Evolutionary conservation across 495 filamentous ascomycete species (phyloP), one percentile per base, ranked within the genome.

Genomic region (Neurospora discreta): DNA sequence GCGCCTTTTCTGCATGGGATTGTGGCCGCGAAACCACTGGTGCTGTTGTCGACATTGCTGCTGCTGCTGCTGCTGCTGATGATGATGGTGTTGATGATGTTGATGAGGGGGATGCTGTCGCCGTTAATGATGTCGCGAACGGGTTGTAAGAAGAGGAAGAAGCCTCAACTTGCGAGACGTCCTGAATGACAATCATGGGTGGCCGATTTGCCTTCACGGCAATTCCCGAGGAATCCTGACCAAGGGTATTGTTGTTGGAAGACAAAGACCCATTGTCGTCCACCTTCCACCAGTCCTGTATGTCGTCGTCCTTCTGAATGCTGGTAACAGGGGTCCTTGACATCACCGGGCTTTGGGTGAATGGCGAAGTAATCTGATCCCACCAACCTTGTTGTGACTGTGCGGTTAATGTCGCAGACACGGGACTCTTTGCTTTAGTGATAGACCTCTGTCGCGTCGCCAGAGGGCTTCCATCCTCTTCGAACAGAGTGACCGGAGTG

Each of bases 341-440:
- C 52, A 39, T 70, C 10, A 23, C 71, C 68, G 60, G 72, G 10
- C 70, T 74, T 71, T 68, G 79, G 9, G 73, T 76, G 71, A 97
- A 90, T 0, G 94, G 94, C 1, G 93, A 93, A 2, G 90, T 90
- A 52, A 97, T 86, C 72, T 91, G 86, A 73, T 92, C 94, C 94
- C 94, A 97, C 94, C 94, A 97, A 13, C 93, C 93, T 42, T 88
- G 86, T 85, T 44, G 86, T 87, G 65, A 15, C 79, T 70, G 74
- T 78, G 60, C 71, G 76, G 77, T 78, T 71, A 72, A n/a, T 41
- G 76, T 26, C 74, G 76, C 52, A 36, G 52, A 65, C 26, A 65
- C 52, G 3, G 52, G 52, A 15, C 52, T 73, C 40, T 76, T 80
- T 42, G 73, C 70, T 70, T 76, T 79, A 33, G 75, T 79, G 38